These are phyloP conservation scores for Aquilaria agallochum DNA, from an alignment of 441 rosid species.

Conservation along the genomic window DNA sequence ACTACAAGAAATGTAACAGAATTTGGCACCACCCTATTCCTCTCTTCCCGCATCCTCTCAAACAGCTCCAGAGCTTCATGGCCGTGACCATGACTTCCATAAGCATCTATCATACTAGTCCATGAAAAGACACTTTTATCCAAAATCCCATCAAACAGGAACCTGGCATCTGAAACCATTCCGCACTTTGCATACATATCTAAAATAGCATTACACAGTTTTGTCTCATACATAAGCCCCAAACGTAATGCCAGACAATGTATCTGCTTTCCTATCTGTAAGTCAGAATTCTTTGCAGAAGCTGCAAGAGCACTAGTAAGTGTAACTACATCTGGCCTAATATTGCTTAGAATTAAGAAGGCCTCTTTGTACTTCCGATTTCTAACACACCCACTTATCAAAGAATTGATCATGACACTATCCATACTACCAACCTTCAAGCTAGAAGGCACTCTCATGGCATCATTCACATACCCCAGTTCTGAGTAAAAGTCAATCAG, in stretches of 20 bases:
- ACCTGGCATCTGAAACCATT: constrained; percentile 32
- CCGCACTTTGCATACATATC: constrained; percentile 85
- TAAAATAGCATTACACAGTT: constrained; percentile 59
- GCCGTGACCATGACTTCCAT: constrained; percentile 63
- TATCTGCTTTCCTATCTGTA: constrained; percentile 68
- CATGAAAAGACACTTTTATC: constrained; percentile 60
- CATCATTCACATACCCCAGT: constrained; percentile 40
- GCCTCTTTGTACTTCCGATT: constrained; percentile 52
- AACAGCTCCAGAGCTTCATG: constrained; percentile 53
- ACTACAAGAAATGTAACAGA: constrained; percentile 74
- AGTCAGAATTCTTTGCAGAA: constrained; percentile 66
- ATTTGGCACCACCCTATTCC: constrained; percentile 41
- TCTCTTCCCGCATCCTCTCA: constrained; percentile 41
- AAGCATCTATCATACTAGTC: constrained; percentile 78
- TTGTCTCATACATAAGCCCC: constrained; percentile 45
- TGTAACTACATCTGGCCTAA: constrained; percentile 56
- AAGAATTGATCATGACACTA: constrained; percentile 55
- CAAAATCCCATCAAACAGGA: constrained; percentile 35
- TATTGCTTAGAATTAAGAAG: constrained; percentile 34
- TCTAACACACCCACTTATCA: constrained; percentile 59
- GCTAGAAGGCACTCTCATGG: constrained; percentile 46
- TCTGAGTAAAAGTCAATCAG: constrained; percentile 61
- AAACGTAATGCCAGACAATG: constrained; percentile 54
- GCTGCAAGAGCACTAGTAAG: constrained; percentile 63
- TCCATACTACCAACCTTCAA: constrained; percentile 31